phyloP scores from a whole-genome alignment of 2,329 filamentous ascomycete species.

The Neophaeococcomyces aloes region DNA sequence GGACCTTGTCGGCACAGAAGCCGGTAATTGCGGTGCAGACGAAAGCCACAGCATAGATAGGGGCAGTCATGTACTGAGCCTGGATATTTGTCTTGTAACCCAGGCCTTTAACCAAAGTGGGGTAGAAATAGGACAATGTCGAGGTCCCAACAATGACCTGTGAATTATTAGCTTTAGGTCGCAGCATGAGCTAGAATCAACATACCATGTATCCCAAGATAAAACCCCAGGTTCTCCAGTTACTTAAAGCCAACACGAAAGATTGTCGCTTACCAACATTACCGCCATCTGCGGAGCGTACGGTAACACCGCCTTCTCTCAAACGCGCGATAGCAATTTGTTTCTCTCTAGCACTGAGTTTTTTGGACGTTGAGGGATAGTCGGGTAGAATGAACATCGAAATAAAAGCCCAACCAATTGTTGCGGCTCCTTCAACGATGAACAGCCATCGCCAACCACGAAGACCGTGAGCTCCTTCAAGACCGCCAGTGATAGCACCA shows the following conservation, averaged over 20 bases:
- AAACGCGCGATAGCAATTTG: slow-evolving; percentile 23
- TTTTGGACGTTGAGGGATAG: slow-evolving; percentile 32
- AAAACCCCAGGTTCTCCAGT: slow-evolving; percentile 33
- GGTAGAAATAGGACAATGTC: slow-evolving; percentile 31
- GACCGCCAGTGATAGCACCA: slow-evolving; percentile 33
- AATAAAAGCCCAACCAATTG: slow-evolving; percentile 32
- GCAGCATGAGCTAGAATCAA: not conserved
- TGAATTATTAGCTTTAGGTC: not conserved
- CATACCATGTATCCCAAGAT: slow-evolving; percentile 33
- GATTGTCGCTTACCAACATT: slow-evolving; percentile 17
- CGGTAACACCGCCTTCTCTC: slow-evolving; percentile 16
- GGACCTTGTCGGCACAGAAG: slow-evolving; percentile 56
- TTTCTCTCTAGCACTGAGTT: slow-evolving; percentile 40
- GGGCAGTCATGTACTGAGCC: slow-evolving; percentile 45
- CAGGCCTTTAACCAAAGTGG: slow-evolving; percentile 35
- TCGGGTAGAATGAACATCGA: slow-evolving; percentile 33
- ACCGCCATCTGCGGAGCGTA: slow-evolving; percentile 12
- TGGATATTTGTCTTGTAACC: slow-evolving; percentile 30
- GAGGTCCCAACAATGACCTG: slow-evolving; percentile 30
- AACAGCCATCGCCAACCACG: slow-evolving; percentile 24
- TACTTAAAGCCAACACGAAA: slow-evolving; percentile 13
- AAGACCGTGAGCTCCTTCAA: slow-evolving; percentile 19
- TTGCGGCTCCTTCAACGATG: slow-evolving; percentile 32
- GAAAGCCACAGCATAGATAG: slow-evolving; percentile 54
- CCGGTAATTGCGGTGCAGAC: slow-evolving; percentile 55